A percentile compares a stretch with the other conserved stretches of the same genome.
Evolutionary conservation across 305 asterid genomes (phyloP).

Genomic region (Fraxinus platypoda): DNA sequence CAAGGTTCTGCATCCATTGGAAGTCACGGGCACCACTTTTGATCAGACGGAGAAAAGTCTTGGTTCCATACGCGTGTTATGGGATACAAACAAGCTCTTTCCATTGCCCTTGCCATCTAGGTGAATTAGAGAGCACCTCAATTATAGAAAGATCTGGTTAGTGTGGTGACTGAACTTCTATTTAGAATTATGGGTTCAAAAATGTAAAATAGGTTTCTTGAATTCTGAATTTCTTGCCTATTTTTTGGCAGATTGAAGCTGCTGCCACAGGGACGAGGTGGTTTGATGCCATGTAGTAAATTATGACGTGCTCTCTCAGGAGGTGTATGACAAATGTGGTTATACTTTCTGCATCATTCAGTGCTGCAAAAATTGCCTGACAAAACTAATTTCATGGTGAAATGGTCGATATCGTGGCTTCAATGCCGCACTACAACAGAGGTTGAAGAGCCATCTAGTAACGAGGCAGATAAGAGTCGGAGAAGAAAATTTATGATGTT

Average conservation of each 20-base stretch:
- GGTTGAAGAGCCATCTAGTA: neutral
- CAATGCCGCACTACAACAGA: neutral
- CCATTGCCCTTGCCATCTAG: constrained; percentile 47
- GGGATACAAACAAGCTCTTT: constrained; percentile 61
- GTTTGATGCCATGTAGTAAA: neutral
- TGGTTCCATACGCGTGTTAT: constrained; percentile 67
- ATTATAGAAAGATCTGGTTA: constrained; percentile 14
- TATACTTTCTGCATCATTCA: neutral
- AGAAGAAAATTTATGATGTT: neutral
- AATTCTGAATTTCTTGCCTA: neutral
- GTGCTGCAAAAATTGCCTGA: neutral
- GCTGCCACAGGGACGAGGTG: neutral
- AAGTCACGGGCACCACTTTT: constrained; percentile 57
- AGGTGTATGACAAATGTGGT: neutral
- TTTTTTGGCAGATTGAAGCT: neutral
- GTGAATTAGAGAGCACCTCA: constrained; percentile 26
- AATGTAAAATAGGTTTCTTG: neutral
- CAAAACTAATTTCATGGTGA: neutral
- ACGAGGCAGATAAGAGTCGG: neutral
- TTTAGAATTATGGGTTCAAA: neutral
- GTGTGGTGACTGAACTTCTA: neutral
- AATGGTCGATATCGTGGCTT: neutral
- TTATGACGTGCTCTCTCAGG: neutral
- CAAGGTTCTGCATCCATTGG: constrained; percentile 62
- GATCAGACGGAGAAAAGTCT: constrained; percentile 60